Evolutionary conservation across 371 early-diverging fungal genomes (phyloP).

Genomic region (Rhizopus microsporus): DNA sequence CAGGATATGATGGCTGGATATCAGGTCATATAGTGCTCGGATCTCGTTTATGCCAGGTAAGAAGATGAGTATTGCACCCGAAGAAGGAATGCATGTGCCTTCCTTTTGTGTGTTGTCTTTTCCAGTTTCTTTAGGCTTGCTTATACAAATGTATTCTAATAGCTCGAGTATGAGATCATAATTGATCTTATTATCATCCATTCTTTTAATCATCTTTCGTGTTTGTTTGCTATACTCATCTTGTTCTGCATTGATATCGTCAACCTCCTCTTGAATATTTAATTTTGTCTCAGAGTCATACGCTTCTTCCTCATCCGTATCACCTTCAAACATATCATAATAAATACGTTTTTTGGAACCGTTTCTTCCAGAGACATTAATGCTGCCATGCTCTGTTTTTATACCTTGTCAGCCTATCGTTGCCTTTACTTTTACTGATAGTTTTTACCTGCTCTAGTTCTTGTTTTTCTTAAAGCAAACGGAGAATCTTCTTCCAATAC

Average conservation of each 20-base stretch:
- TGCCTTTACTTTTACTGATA: neutral
- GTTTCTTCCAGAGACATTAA: slow-evolving; percentile 31
- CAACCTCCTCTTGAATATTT: slow-evolving; percentile 19
- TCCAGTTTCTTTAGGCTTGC: slow-evolving; percentile 2
- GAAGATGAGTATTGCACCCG: slow-evolving; percentile 85
- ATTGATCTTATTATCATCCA: slow-evolving; percentile 70
- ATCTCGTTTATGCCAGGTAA: slow-evolving; percentile 90
- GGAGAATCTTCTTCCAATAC: slow-evolving; percentile 61
- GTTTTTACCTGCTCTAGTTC: slow-evolving; percentile 4
- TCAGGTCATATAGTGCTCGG: slow-evolving; percentile 52
- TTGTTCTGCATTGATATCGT: slow-evolving; percentile 32
- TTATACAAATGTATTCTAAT: slow-evolving; percentile 60
- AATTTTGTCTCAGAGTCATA: slow-evolving; percentile 33
- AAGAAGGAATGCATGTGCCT: slow-evolving; percentile 40
- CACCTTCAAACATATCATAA: slow-evolving; percentile 52
- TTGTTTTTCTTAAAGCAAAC: slow-evolving; percentile 37
- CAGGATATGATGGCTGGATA: slow-evolving; percentile 50
- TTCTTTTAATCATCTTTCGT: slow-evolving; percentile 47
- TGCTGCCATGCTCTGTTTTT: slow-evolving; percentile 25
- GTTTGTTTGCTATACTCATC: slow-evolving; percentile 47
- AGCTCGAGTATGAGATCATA: slow-evolving; percentile 69
- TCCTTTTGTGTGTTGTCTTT: slow-evolving; percentile 13
- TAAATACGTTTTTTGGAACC: slow-evolving; percentile 45
- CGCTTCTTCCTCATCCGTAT: slow-evolving; percentile 44
- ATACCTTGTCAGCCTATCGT: neutral